A percentile compares a stretch with the other conserved stretches of the same genome.
These are phyloP conservation scores for Monosporozyma unispora DNA, from an alignment of 805 yeast genomes.

Conservation along the genomic window DNA sequence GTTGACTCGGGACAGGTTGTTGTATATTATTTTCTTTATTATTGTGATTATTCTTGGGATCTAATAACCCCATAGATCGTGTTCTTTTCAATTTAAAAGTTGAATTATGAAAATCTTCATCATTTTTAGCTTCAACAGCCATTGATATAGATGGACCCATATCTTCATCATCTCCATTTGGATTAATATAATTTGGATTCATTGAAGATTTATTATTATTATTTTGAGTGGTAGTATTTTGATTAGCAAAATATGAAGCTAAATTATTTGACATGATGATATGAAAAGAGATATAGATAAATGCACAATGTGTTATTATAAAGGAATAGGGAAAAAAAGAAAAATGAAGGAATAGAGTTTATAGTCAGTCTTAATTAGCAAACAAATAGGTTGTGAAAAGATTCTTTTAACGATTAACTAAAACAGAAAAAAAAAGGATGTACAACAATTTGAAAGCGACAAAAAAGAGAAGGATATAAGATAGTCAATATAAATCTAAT, in stretches of 20 bases:
- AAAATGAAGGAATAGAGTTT: too few species aligned
- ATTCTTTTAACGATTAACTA: too few species aligned
- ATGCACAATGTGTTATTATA: too few species aligned
- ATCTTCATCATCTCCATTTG: constrained; percentile 20
- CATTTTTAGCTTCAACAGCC: constrained; percentile 62
- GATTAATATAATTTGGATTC: background rate
- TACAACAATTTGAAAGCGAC: too few species aligned
- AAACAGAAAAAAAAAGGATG: too few species aligned
- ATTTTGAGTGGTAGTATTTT: background rate
- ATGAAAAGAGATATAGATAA: too few species aligned
- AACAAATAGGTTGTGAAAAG: too few species aligned
- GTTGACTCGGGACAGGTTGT: background rate
- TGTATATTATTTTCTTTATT: constrained; percentile 3
- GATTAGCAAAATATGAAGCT: constrained; percentile 23
- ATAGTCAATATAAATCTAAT: too few species aligned
- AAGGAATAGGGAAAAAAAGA: too few species aligned
- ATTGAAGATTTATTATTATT: background rate
- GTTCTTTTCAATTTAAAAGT: constrained; percentile 74
- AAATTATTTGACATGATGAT: constrained; percentile 20
- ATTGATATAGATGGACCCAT: constrained; percentile 35
- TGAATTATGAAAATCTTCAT: constrained; percentile 57
- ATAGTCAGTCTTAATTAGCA: too few species aligned
- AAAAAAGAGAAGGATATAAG: too few species aligned
- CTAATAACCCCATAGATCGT: constrained; percentile 71
- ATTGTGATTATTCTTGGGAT: constrained; percentile 16